phyloP scores from a whole-genome alignment of 306 rosid genomes.

The Vicia sativa region DNA sequence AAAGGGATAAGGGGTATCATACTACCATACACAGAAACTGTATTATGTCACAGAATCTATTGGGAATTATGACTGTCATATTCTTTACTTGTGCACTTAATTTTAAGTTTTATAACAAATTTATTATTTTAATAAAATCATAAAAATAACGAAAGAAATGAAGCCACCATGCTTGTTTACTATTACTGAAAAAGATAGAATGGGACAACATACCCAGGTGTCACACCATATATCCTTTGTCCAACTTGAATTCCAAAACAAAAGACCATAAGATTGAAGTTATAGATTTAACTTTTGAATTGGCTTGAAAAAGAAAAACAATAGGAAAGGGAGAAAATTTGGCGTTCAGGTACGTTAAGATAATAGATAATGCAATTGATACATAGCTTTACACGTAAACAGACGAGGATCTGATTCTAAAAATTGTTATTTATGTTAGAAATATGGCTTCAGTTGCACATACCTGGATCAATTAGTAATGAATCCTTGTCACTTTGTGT shows the following conservation, averaged over 20 bases:
- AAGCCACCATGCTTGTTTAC: background rate
- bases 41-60: background rate
- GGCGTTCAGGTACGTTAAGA: background rate
- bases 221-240: slow-evolving; percentile 1
- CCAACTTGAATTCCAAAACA: background rate
- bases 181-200: slow-evolving; percentile 7
- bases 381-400: no score
- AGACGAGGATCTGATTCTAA: no score
- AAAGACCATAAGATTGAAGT: background rate
- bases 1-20: background rate
- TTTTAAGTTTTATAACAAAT: background rate
- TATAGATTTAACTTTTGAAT: background rate
- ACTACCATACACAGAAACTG: background rate
- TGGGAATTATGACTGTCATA: background rate
- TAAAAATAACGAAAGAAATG: slow-evolving; percentile 8
- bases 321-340: background rate
- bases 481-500: slow-evolving; percentile 45
- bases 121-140: slow-evolving; percentile 12
- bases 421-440: no score
- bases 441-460: slow-evolving; percentile 20
- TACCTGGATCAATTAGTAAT: slow-evolving; percentile 67
- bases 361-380: no score
- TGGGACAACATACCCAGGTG: background rate
- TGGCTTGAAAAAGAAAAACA: background rate
- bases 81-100: background rate